A percentile compares a stretch with the other conserved stretches of the same genome.
Conservation (phyloP, 2,329 filamentous ascomycete species). For the Colletotrichum sp. region DNA sequence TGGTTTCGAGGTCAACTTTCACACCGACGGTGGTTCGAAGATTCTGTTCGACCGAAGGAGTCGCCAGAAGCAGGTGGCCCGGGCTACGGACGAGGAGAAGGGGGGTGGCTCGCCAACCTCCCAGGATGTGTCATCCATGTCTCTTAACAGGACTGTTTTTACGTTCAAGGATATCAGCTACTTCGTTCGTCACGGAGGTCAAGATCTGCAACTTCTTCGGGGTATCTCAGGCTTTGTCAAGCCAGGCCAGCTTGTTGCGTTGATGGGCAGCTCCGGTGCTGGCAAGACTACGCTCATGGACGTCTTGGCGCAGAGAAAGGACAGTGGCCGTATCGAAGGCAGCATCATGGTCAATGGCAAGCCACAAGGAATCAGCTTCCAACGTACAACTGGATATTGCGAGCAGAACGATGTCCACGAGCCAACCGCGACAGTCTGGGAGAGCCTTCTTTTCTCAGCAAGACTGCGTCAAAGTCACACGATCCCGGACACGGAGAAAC, state of each 20-base stretch:
- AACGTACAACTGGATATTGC: constrained; percentile 1
- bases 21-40: not conserved
- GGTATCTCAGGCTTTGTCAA: constrained; percentile 73
- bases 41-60: constrained; percentile 34
- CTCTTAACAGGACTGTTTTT: not conserved
- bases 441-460: constrained; percentile 71
- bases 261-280: constrained; percentile 56
- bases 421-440: constrained; percentile 66
- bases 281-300: constrained; percentile 54
- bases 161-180: constrained; percentile 12
- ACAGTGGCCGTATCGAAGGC: not conserved
- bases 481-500: constrained; percentile 61
- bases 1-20: not conserved
- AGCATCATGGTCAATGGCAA: constrained; percentile 24
- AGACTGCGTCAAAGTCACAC: constrained; percentile 63
- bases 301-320: constrained; percentile 67
- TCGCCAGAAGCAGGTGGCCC: not conserved
- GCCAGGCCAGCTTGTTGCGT: constrained; percentile 65
- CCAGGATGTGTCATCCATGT: not conserved
- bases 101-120: not conserved
- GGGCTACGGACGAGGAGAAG: not conserved
- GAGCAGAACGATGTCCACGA: constrained; percentile 42
- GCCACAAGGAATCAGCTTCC: not conserved
- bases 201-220: constrained; percentile 61
- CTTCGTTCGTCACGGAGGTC: constrained; percentile 32